Percentiles rank a stretch among this genome's conserved stretches.
Conservation (phyloP, 2,329 filamentous ascomycete species). For the Pseudogymnoascus sp. region DNA sequence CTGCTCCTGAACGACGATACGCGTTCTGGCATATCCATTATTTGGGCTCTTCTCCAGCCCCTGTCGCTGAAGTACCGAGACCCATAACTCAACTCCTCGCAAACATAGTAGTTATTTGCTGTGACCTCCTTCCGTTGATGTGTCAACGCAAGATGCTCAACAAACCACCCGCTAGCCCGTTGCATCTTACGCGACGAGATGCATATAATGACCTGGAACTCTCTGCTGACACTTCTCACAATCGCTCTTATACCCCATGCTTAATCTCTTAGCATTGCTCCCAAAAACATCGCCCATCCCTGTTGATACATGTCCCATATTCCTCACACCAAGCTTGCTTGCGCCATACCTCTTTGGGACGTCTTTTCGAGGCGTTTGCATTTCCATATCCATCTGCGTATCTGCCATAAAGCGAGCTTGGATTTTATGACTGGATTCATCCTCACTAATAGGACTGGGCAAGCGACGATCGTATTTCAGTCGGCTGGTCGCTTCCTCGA, state of each 20-base stretch:
- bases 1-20: neutral
- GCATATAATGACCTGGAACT: conserved; percentile 59
- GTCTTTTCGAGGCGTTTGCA: neutral
- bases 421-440: conserved; percentile 25
- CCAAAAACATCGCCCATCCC: conserved; percentile 14
- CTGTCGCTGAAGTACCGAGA: neutral
- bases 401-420: conserved; percentile 23
- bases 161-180: neutral
- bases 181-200: neutral
- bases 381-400: conserved; percentile 29
- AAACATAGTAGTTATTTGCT: neutral
- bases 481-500: conserved; percentile 21
- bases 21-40: neutral
- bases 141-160: neutral
- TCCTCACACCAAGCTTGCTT: conserved; percentile 28
- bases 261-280: conserved; percentile 62
- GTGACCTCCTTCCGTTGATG: neutral
- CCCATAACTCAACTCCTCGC: neutral
- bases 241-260: conserved; percentile 69
- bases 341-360: conserved; percentile 27
- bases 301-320: conserved; percentile 24
- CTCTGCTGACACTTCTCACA: conserved; percentile 70
- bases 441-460: conserved; percentile 30
- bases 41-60: neutral
- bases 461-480: conserved; percentile 23